Evolutionary conservation across 805 yeast genomes (phyloP).

Genomic region (Saccharomycopsis babjevae): DNA sequence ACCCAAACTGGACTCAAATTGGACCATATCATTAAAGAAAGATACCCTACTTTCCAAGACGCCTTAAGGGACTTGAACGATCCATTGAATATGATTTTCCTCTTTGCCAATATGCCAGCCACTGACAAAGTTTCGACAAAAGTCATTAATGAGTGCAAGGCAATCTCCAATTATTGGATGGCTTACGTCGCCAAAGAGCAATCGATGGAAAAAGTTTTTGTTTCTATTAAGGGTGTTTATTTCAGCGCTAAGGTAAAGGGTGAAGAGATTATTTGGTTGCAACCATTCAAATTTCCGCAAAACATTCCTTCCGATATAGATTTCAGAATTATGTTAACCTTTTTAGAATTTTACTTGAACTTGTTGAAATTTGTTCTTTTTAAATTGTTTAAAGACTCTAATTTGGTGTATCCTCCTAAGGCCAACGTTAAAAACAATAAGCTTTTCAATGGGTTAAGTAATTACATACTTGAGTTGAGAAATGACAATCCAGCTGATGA

Average conservation of each 20-base stretch:
- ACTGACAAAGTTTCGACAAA: slow-evolving; percentile 70
- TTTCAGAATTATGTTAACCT: slow-evolving; percentile 93
- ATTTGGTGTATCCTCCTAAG: slow-evolving; percentile 84
- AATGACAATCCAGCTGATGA: slow-evolving; percentile 21
- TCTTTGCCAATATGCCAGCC: slow-evolving; percentile 92
- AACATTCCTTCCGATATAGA: slow-evolving; percentile 90
- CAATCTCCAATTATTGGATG: slow-evolving; percentile 86
- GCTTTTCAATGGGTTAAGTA: slow-evolving; percentile 81
- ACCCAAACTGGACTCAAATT: slow-evolving; percentile 72
- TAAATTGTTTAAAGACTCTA: slow-evolving; percentile 77
- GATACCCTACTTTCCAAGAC: slow-evolving; percentile 90
- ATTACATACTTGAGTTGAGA: slow-evolving; percentile 61
- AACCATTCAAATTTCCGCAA: slow-evolving; percentile 95
- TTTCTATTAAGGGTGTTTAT: slow-evolving; percentile 93
- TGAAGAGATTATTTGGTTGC: slow-evolving; percentile 91
- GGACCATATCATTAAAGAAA: slow-evolving; percentile 85
- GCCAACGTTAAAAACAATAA: slow-evolving; percentile 51
- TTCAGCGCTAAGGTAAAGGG: slow-evolving; percentile 86
- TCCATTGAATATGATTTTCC: slow-evolving; percentile 87
- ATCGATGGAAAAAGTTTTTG: slow-evolving; percentile 78
- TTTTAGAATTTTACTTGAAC: slow-evolving; percentile 91
- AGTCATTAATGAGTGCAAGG: slow-evolving; percentile 81
- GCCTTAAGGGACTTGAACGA: slow-evolving; percentile 92
- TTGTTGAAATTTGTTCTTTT: slow-evolving; percentile 77
- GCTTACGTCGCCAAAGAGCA: slow-evolving; percentile 86